phyloP scores from a whole-genome alignment of 2,329 filamentous ascomycete genomes.

The Neocucurbitaria cava region DNA sequence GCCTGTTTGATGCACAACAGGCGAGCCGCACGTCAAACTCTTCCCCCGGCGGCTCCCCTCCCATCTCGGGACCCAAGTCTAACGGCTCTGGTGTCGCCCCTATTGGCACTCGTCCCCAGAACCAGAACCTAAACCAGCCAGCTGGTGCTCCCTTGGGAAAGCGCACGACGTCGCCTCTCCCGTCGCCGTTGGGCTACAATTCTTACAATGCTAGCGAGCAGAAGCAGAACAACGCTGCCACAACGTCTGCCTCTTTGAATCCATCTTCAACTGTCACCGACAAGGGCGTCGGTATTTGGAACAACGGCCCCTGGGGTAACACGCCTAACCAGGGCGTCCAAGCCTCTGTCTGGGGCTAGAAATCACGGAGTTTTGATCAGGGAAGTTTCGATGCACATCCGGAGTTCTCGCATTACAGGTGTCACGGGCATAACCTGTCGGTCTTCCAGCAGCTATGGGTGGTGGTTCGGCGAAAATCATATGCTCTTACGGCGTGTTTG shows the following conservation, averaged over 20 bases:
- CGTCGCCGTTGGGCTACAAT: conserved; percentile 76
- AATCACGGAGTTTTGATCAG: conserved; percentile 39
- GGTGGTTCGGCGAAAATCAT: conserved; percentile 46
- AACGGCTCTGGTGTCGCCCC: conserved; percentile 77
- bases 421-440: conserved; percentile 49
- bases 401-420: conserved; percentile 54
- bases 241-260: conserved; percentile 65
- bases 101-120: conserved; percentile 83
- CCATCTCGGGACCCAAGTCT: conserved; percentile 68
- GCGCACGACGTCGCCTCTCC: conserved; percentile 85
- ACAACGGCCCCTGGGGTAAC: conserved; percentile 84
- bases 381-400: conserved; percentile 48
- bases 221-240: conserved; percentile 46
- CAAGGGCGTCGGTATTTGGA: conserved; percentile 67
- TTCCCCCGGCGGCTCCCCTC: conserved; percentile 82
- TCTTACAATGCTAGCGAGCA: conserved; percentile 69
- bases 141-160: conserved; percentile 72
- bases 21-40: conserved; percentile 82
- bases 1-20: conserved; percentile 65
- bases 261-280: conserved; percentile 56
- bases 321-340: conserved; percentile 75
- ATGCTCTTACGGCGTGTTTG: conserved; percentile 41
- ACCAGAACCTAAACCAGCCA: conserved; percentile 63
- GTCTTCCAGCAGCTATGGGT: conserved; percentile 43
- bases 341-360: conserved; percentile 91